These are phyloP conservation scores for Ceratopteris richardii DNA, from an alignment of 75 land plant species.

Conservation along the genomic window DNA sequence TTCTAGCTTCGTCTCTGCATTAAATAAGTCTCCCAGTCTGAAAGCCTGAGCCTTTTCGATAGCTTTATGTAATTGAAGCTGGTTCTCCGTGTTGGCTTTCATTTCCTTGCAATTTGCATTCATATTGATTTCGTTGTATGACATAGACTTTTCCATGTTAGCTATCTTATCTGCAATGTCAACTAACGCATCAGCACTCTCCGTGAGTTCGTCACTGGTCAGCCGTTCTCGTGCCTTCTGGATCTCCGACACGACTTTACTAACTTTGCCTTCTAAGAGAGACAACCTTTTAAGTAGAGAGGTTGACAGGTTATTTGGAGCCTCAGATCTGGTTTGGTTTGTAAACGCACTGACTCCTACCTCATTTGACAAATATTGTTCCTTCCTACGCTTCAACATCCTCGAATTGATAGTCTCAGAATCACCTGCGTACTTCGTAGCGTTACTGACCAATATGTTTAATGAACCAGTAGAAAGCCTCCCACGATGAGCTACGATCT, in stretches of 20 bases:
- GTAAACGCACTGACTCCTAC: neutral
- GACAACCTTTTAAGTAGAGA: constrained; percentile 38
- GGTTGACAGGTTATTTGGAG: constrained; percentile 2
- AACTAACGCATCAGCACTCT: constrained; percentile 45
- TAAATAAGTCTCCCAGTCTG: no score
- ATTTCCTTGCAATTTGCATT: neutral
- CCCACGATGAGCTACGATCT: neutral
- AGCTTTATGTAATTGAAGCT: no score
- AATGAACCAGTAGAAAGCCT: constrained; percentile 2
- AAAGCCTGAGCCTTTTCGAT: no score
- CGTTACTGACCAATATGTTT: neutral
- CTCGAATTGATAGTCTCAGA: neutral
- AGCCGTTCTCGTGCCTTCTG: constrained; percentile 71
- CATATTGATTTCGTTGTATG: constrained; percentile 16
- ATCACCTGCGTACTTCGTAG: neutral
- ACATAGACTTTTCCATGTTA: constrained; percentile 76
- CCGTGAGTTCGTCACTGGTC: constrained; percentile 47
- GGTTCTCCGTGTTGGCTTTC: no score
- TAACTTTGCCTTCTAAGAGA: constrained; percentile 75
- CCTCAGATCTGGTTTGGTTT: neutral
- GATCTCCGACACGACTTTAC: constrained; percentile 69
- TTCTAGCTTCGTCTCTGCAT: no score
- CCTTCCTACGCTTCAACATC: neutral
- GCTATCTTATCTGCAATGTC: constrained; percentile 73
- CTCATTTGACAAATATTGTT: constrained; percentile 5